phyloP scores from a whole-genome alignment of 495 filamentous ascomycete species.

The Coniosporium apollinis region DNA sequence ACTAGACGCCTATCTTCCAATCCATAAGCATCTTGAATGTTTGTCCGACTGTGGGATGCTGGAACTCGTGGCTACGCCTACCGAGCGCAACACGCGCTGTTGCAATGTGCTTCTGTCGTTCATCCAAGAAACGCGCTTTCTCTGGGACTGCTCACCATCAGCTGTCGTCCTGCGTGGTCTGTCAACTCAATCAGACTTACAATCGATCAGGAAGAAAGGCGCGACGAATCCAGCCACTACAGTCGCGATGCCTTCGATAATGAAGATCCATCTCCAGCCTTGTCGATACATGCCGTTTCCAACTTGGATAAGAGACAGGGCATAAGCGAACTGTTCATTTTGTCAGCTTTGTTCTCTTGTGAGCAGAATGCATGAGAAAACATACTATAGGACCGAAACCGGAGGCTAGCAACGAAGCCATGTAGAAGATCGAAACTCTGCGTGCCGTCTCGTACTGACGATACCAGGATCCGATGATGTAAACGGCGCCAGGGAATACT shows the following conservation, averaged over 20 bases:
- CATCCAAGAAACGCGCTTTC: too few relatives aligned
- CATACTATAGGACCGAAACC: constrained; percentile 45
- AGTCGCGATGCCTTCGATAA: constrained; percentile 37
- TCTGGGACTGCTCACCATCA: too few relatives aligned
- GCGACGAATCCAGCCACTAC: too few relatives aligned
- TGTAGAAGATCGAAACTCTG: constrained; percentile 46
- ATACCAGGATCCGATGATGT: neutral
- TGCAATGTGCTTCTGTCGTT: too few relatives aligned
- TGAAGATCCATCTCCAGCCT: constrained; percentile 30
- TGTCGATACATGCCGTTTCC: constrained; percentile 2
- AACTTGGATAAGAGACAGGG: constrained; percentile 18
- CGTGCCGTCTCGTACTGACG: constrained; percentile 31
- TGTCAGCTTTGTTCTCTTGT: constrained; percentile 17
- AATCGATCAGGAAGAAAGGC: too few relatives aligned
- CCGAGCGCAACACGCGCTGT: too few relatives aligned
- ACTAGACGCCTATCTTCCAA: too few relatives aligned
- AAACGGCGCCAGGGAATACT: neutral
- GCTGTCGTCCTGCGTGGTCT: too few relatives aligned
- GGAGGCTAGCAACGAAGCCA: constrained; percentile 44
- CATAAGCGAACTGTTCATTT: constrained; percentile 46
- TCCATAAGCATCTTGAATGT: too few relatives aligned
- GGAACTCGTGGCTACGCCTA: too few relatives aligned
- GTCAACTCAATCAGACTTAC: too few relatives aligned
- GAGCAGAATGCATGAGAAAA: constrained; percentile 37
- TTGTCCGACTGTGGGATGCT: too few relatives aligned